These are phyloP conservation scores for Penicillium bovifimosum DNA, from an alignment of 495 filamentous ascomycete genomes.

Conservation along the genomic window DNA sequence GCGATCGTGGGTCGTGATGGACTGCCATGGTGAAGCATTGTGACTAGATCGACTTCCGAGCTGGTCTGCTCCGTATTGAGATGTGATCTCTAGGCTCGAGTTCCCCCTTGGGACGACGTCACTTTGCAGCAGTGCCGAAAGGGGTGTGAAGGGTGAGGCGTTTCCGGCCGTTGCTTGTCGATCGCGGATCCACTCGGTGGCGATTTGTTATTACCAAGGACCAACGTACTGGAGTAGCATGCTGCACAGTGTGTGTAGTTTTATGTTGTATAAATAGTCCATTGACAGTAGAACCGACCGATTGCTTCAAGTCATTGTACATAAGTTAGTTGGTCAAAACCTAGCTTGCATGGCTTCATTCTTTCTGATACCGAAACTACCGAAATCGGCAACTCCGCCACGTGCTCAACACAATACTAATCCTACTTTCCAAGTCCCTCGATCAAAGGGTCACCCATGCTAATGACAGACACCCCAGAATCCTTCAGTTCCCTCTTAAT, in stretches of 20 bases:
- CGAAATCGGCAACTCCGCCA: too few relatives aligned
- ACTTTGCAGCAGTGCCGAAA: conserved; percentile 10
- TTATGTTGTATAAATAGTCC: too few relatives aligned
- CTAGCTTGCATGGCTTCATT: too few relatives aligned
- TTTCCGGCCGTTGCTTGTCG: conserved; percentile 4
- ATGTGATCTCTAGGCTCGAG: neutral
- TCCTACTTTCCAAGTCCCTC: conserved; percentile 28
- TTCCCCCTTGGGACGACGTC: conserved; percentile 7
- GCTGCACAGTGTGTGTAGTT: too few relatives aligned
- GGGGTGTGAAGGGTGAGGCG: neutral
- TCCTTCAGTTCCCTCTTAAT: conserved; percentile 51
- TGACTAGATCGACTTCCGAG: neutral
- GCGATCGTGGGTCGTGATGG: conserved; percentile 22
- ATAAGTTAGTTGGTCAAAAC: too few relatives aligned
- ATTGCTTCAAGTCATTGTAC: too few relatives aligned
- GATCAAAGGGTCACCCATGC: conserved; percentile 43
- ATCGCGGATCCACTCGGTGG: conserved; percentile 2
- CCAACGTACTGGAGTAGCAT: too few relatives aligned
- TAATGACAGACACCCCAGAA: conserved; percentile 49
- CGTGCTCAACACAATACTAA: neutral
- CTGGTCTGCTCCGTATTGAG: neutral
- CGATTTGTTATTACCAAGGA: neutral
- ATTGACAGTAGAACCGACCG: too few relatives aligned
- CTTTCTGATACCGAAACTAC: too few relatives aligned
- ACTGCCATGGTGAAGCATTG: conserved; percentile 12